Conservation (phyloP, 2,329 filamentous ascomycete species). For the Didymella sp. region DNA sequence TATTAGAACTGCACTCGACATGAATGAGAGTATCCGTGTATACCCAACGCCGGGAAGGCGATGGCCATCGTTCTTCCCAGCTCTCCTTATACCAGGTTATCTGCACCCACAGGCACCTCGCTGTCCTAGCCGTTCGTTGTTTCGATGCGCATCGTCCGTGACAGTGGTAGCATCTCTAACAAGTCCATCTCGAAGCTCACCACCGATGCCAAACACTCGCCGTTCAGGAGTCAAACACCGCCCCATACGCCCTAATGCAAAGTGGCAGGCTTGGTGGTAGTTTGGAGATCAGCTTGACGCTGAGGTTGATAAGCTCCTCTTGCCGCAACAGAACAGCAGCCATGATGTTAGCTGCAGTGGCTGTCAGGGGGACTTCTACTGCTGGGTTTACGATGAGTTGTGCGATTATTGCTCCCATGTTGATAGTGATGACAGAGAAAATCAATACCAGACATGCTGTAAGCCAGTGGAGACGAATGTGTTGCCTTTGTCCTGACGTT, state of each 20-base stretch:
- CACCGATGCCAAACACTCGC: not conserved
- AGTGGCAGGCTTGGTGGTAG: constrained; percentile 35
- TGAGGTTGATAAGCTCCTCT: constrained; percentile 43
- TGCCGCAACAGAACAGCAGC: constrained; percentile 43
- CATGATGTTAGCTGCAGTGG: constrained; percentile 46
- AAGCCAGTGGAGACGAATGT: constrained; percentile 24
- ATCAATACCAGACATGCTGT: constrained; percentile 30
- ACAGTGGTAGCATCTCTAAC: not conserved
- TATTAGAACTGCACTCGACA: not conserved
- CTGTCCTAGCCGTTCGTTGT: no score
- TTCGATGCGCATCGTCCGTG: no score
- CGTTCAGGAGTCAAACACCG: constrained; percentile 32
- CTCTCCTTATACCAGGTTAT: no score
- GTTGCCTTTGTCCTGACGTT: constrained; percentile 2
- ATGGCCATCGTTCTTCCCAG: no score
- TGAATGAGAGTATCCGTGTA: no score
- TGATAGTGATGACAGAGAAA: constrained; percentile 14
- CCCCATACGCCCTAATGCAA: constrained; percentile 28
- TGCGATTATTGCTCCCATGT: constrained; percentile 9
- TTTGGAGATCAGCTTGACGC: constrained; percentile 40
- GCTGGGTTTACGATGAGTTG: not conserved
- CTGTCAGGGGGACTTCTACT: constrained; percentile 26
- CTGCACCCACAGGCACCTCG: no score
- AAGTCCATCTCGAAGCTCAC: no score
- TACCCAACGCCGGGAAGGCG: no score